Evolutionary conservation across 2,329 filamentous ascomycete genomes (phyloP).

Genomic region (Fusarium subglutinans): DNA sequence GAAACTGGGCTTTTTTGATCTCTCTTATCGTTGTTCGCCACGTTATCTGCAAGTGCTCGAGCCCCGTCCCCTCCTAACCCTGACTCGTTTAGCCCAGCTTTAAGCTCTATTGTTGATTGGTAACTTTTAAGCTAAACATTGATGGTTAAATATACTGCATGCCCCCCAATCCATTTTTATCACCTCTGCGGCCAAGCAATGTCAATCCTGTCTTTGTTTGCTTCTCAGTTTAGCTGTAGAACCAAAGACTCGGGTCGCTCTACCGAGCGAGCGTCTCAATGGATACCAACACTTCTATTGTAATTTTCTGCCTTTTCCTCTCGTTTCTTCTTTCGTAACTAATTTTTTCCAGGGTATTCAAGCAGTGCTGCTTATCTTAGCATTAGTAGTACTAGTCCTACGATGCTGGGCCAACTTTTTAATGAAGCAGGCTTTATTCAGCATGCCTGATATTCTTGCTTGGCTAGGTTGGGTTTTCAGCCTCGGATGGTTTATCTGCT

Average conservation of each 20-base stretch:
- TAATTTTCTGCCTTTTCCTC: neutral
- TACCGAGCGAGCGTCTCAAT: neutral
- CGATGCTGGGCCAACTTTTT: neutral
- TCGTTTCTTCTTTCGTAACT: neutral
- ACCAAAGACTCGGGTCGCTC: neutral
- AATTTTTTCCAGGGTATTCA: neutral
- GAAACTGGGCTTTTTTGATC: neutral
- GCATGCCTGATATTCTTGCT: neutral
- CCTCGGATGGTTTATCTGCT: conserved; percentile 17
- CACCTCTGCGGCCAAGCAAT: neutral
- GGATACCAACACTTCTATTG: neutral
- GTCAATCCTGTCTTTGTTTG: neutral
- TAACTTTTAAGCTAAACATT: neutral
- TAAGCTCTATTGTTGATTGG: neutral
- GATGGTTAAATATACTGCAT: neutral
- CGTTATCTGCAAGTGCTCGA: neutral
- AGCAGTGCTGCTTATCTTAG: neutral
- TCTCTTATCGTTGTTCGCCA: neutral
- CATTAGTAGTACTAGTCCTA: neutral
- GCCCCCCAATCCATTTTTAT: neutral
- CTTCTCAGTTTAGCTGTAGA: neutral
- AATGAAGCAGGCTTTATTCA: neutral
- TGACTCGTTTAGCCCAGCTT: neutral
- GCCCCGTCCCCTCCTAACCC: neutral
- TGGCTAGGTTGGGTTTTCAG: conserved; percentile 17